These are phyloP conservation scores for Irineochytrium annulatum DNA, from an alignment of 192 early-diverging fungal genomes.

Conservation along the genomic window DNA sequence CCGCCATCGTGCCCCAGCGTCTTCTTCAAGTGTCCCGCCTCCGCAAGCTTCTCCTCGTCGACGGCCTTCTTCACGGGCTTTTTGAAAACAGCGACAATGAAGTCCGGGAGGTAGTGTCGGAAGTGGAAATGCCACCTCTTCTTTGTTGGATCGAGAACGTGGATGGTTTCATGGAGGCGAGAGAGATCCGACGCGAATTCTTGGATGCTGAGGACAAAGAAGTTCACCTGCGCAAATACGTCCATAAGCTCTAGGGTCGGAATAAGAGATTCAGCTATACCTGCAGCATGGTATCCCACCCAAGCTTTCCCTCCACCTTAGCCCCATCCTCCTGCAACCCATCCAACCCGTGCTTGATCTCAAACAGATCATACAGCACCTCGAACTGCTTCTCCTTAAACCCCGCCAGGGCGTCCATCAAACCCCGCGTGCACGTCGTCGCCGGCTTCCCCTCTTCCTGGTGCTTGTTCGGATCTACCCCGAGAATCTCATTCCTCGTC, in stretches of 20 bases:
- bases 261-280: no score
- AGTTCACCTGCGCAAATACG: slow-evolving; percentile 11
- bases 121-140: slow-evolving; percentile 1
- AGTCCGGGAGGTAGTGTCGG: background rate
- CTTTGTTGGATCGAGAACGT: background rate
- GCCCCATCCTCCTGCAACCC: background rate
- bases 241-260: slow-evolving; percentile 10
- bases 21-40: background rate
- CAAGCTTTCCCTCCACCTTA: background rate
- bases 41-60: background rate
- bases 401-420: background rate
- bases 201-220: slow-evolving; percentile 1
- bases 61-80: background rate
- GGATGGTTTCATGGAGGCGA: background rate
- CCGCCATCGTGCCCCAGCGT: no score
- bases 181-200: slow-evolving; percentile 5
- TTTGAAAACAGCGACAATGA: background rate
- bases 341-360: background rate
- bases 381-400: slow-evolving; percentile 8
- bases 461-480: background rate
- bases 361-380: slow-evolving; percentile 7
- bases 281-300: background rate
- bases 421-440: background rate
- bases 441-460: background rate
- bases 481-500: slow-evolving; percentile 4